A percentile compares a stretch with the other conserved stretches of the same genome.
Conservation (phyloP, 768 basidiomycete species). For the Calocera viscosa region DNA sequence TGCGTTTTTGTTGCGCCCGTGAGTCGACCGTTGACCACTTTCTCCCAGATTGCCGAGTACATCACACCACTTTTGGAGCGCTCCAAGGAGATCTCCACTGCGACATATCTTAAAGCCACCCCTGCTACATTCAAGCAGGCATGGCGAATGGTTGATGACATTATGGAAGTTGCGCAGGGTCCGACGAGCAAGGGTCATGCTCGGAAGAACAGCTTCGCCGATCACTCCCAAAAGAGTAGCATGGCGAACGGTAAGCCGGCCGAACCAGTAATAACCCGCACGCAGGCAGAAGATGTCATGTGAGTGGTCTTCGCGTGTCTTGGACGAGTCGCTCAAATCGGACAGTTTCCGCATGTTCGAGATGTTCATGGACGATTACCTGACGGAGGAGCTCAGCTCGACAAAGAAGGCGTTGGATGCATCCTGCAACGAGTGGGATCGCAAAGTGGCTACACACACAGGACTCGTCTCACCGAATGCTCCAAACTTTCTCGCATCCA, state of each 20-base stretch:
- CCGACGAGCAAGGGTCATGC: constrained; percentile 19
- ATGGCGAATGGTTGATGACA: constrained; percentile 70
- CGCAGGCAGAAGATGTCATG: constrained; percentile 71
- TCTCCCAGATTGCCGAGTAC: constrained; percentile 81
- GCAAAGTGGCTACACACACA: constrained; percentile 37
- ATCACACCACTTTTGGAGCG: constrained; percentile 61
- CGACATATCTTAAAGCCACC: constrained; percentile 65
- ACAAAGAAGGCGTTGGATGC: constrained; percentile 60
- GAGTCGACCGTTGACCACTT: neutral
- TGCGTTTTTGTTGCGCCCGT: constrained; percentile 11
- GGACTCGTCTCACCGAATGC: constrained; percentile 7
- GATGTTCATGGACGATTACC: constrained; percentile 91
- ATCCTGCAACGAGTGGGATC: constrained; percentile 72
- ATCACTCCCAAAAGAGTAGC: constrained; percentile 9
- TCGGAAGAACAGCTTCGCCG: constrained; percentile 5
- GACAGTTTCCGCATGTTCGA: constrained; percentile 88
- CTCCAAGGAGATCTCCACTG: constrained; percentile 60
- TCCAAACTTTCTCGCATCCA: constrained; percentile 54
- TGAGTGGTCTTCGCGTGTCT: constrained; percentile 30
- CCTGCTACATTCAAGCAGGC: constrained; percentile 84
- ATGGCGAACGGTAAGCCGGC: constrained; percentile 22
- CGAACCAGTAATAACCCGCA: constrained; percentile 33
- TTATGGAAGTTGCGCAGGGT: constrained; percentile 40
- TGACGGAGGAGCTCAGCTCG: constrained; percentile 82
- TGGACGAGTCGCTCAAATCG: neutral